Conservation (phyloP, 1,284 basidiomycete species). For the Tranzscheliella williamsii region DNA sequence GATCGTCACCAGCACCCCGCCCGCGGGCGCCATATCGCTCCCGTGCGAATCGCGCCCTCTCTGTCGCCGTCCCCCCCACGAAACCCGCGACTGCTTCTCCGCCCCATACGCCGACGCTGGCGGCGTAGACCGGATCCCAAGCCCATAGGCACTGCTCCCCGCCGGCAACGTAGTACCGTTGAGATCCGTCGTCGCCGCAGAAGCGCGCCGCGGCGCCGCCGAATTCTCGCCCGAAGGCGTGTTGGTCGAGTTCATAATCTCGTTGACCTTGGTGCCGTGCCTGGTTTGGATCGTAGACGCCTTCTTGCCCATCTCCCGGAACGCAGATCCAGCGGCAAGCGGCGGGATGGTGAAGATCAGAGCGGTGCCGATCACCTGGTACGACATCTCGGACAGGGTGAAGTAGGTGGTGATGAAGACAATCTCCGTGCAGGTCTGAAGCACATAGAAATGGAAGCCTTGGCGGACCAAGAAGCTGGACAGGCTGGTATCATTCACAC, state of each 20-base stretch:
- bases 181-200: too few relatives aligned
- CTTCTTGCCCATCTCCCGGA: slow-evolving; percentile 34
- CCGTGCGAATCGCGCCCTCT: not conserved
- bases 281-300: slow-evolving; percentile 7
- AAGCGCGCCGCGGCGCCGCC: too few relatives aligned
- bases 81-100: too few relatives aligned
- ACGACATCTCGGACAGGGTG: slow-evolving; percentile 4
- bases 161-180: too few relatives aligned
- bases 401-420: slow-evolving; percentile 27
- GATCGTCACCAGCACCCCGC: slow-evolving; percentile 21
- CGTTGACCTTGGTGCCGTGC: slow-evolving; percentile 12
- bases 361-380: slow-evolving; percentile 20
- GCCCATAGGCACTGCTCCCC: too few relatives aligned
- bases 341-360: slow-evolving; percentile 22
- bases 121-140: too few relatives aligned
- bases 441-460: slow-evolving; percentile 29
- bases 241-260: slow-evolving; percentile 25
- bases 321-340: slow-evolving; percentile 22
- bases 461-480: slow-evolving; percentile 29
- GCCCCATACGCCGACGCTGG: too few relatives aligned
- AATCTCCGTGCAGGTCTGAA: slow-evolving; percentile 19
- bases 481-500: slow-evolving; percentile 4
- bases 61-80: too few relatives aligned
- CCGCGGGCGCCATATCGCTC: too few relatives aligned
- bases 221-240: slow-evolving; percentile 10